Evolutionary conservation across 805 yeast genomes (phyloP).

Genomic region (Starmerella geochares): DNA sequence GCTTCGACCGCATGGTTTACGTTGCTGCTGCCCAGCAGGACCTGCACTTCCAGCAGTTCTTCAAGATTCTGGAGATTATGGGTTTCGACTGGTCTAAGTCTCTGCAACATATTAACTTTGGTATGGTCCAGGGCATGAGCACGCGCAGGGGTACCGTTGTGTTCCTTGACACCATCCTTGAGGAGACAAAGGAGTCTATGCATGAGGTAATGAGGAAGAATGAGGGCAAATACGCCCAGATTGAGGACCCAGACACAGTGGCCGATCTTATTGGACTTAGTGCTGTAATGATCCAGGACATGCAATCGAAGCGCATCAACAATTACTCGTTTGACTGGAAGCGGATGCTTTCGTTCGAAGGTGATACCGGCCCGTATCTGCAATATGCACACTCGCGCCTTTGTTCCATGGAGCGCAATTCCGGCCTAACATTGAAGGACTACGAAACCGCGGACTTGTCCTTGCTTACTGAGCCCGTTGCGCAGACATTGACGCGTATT

Average conservation of each 20-base stretch:
- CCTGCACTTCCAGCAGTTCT: conserved; percentile 84
- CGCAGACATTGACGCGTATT: conserved; percentile 59
- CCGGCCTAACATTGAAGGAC: conserved; percentile 32
- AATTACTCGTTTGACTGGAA: conserved; percentile 96
- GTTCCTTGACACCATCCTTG: conserved; percentile 86
- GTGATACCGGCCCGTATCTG: conserved; percentile 97
- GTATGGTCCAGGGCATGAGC: conserved; percentile 98
- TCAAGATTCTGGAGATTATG: conserved; percentile 84
- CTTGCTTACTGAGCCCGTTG: conserved; percentile 60
- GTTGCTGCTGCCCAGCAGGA: conserved; percentile 96
- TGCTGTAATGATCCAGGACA: conserved; percentile 98
- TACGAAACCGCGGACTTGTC: conserved; percentile 43
- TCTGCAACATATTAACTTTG: conserved; percentile 79
- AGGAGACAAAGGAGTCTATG: conserved; percentile 89
- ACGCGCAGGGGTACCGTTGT: conserved; percentile 98
- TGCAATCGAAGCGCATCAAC: conserved; percentile 94
- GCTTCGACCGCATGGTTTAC: conserved; percentile 92
- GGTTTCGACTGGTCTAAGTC: conserved; percentile 78
- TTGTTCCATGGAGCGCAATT: conserved; percentile 85
- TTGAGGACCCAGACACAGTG: conserved; percentile 84
- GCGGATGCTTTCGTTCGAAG: conserved; percentile 95
- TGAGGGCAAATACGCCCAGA: conserved; percentile 81
- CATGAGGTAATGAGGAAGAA: conserved; percentile 93
- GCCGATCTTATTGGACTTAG: conserved; percentile 94
- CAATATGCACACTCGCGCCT: conserved; percentile 98